phyloP scores from a whole-genome alignment of 23 red algal species.

The Agarophyton chilense region DNA sequence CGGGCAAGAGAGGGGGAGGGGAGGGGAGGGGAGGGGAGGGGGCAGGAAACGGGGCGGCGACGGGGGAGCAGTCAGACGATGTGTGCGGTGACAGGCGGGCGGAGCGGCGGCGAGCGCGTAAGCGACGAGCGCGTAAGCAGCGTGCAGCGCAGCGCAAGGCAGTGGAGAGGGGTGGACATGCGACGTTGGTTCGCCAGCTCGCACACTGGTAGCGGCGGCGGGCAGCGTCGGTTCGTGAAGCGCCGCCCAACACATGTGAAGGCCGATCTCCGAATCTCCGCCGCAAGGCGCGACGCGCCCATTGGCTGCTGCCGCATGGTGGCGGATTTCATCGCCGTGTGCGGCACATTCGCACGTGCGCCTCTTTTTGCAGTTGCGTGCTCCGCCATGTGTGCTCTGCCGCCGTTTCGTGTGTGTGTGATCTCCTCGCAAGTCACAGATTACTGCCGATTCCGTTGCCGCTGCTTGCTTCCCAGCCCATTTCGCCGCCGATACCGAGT shows the following conservation, averaged over 20 bases:
- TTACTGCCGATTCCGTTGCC: conserved; percentile 40
- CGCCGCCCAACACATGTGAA: background rate
- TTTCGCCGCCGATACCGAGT: background rate
- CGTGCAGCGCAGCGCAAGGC: background rate
- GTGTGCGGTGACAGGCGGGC: too few relatives aligned
- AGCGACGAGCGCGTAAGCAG: background rate
- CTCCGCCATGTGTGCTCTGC: too few relatives aligned
- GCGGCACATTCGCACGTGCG: background rate
- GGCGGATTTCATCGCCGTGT: background rate
- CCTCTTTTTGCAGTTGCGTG: background rate
- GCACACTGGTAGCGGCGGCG: background rate
- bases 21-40: background rate
- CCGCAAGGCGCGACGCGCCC: background rate
- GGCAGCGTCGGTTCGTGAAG: background rate
- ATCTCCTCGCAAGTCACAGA: conserved; percentile 55
- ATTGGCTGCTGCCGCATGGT: background rate
- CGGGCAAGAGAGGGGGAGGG: background rate
- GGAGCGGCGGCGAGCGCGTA: too few relatives aligned
- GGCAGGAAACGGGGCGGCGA: background rate
- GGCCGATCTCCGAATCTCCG: conserved; percentile 36
- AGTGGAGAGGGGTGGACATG: background rate
- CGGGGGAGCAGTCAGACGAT: background rate
- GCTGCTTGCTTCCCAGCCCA: background rate
- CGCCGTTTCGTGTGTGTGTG: too few relatives aligned
- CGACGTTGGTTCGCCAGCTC: background rate